Evolutionary conservation across 495 filamentous ascomycete species (phyloP).

Genomic region (Neurospora sp.): DNA sequence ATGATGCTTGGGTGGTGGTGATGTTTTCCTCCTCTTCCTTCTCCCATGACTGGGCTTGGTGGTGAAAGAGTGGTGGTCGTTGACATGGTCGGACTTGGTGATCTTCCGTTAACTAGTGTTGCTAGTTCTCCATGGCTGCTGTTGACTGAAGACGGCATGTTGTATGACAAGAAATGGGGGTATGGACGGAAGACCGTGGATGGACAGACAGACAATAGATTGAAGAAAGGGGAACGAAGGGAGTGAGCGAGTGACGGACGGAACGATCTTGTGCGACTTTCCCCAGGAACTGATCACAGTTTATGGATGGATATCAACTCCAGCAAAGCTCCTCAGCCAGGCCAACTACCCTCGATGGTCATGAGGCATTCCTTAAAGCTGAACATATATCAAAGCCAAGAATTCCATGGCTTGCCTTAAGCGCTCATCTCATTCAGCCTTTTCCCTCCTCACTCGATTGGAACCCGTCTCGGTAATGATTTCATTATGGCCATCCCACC

Average conservation of each 20-base stretch:
- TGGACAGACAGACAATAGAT: neutral
- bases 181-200: neutral
- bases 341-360: neutral
- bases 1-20: neutral
- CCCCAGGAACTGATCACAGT: neutral
- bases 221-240: neutral
- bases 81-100: neutral
- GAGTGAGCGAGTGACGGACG: neutral
- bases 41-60: neutral
- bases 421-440: neutral
- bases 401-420: neutral
- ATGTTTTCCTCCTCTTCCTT: neutral
- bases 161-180: neutral
- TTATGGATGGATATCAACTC: neutral
- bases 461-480: neutral
- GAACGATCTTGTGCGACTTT: neutral
- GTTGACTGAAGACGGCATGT: neutral
- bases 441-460: neutral
- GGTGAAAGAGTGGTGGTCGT: neutral
- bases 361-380: neutral
- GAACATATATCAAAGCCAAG: neutral
- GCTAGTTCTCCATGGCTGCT: neutral
- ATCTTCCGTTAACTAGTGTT: neutral
- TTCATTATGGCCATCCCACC: neutral
- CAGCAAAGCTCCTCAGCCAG: neutral